Conservation (phyloP, 2,329 filamentous ascomycete genomes). For the Thelonectria discophora region DNA sequence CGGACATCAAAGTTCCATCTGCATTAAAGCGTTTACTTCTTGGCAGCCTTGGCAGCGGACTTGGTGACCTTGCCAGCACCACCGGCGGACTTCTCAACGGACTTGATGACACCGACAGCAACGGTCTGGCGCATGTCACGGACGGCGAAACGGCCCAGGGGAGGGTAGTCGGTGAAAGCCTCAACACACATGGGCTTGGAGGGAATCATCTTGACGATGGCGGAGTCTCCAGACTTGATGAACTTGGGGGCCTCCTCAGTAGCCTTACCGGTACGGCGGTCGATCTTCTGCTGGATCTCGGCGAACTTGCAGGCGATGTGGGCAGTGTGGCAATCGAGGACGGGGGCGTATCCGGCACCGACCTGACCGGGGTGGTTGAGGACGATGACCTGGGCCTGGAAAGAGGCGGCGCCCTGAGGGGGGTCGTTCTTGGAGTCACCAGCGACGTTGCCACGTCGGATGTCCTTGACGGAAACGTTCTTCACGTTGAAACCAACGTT, state of each 20-base stretch:
- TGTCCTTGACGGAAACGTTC: slow-evolving; percentile 99
- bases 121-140: slow-evolving; percentile 96
- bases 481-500: slow-evolving; percentile 99
- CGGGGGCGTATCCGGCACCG: slow-evolving; percentile 98
- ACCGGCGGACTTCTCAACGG: slow-evolving; percentile 71
- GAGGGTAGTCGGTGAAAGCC: slow-evolving; percentile 99
- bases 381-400: slow-evolving; percentile 99
- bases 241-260: slow-evolving; percentile 94
- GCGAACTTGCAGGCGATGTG: slow-evolving; percentile 99
- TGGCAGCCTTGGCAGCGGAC: slow-evolving; percentile 76
- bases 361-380: slow-evolving; percentile 99
- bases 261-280: slow-evolving; percentile 99
- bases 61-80: slow-evolving; percentile 73
- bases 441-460: slow-evolving; percentile 99
- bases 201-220: slow-evolving; percentile 99
- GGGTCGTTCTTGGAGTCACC: slow-evolving; percentile 99
- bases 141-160: slow-evolving; percentile 99
- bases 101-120: slow-evolving; percentile 95
- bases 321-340: slow-evolving; percentile 99
- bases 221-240: slow-evolving; percentile 99
- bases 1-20: slow-evolving; percentile 38
- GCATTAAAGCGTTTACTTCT: slow-evolving; percentile 69
- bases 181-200: slow-evolving; percentile 99
- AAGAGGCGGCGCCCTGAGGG: slow-evolving; percentile 85
- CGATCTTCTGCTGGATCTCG: slow-evolving; percentile 99